Evolutionary conservation across 768 basidiomycete genomes (phyloP).

Genomic region (Mycena floridula): DNA sequence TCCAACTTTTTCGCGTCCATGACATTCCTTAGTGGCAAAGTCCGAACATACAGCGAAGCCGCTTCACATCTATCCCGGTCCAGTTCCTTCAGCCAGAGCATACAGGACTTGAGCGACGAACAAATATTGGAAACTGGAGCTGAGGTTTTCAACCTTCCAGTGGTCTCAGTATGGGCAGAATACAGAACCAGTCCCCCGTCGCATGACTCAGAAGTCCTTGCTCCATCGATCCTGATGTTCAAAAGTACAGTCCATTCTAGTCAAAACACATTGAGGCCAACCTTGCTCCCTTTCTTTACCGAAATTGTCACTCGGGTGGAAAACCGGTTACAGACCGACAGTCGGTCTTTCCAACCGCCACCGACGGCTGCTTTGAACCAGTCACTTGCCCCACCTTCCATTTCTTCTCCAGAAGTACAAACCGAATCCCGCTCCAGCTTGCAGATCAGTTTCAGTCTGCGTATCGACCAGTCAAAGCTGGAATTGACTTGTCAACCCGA

Average conservation of each 20-base stretch:
- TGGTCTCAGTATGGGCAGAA: slow-evolving; percentile 78
- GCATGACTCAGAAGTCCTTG: slow-evolving; percentile 29
- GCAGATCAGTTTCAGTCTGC: slow-evolving; percentile 79
- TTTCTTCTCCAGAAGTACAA: slow-evolving; percentile 1
- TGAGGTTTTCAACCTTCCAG: slow-evolving; percentile 69
- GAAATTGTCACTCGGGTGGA: slow-evolving; percentile 71
- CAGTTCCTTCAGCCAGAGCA: slow-evolving; percentile 26
- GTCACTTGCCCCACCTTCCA: background rate
- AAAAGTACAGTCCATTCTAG: slow-evolving; percentile 88
- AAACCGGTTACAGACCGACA: slow-evolving; percentile 54
- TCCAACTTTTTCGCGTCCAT: slow-evolving; percentile 62
- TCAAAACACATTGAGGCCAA: slow-evolving; percentile 77
- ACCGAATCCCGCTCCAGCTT: slow-evolving; percentile 39
- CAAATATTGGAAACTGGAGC: slow-evolving; percentile 45
- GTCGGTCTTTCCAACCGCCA: slow-evolving; percentile 17
- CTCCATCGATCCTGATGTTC: slow-evolving; percentile 67
- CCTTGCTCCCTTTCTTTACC: slow-evolving; percentile 78
- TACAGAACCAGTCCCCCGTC: slow-evolving; percentile 56
- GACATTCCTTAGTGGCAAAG: slow-evolving; percentile 80
- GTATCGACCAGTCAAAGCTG: slow-evolving; percentile 85
- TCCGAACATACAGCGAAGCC: slow-evolving; percentile 59
- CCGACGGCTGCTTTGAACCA: background rate
- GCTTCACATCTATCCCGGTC: slow-evolving; percentile 33
- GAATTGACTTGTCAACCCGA: slow-evolving; percentile 86
- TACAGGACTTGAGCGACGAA: slow-evolving; percentile 44